Evolutionary conservation across 129 eudicot species (phyloP).

Genomic region (Flaveria robusta): DNA sequence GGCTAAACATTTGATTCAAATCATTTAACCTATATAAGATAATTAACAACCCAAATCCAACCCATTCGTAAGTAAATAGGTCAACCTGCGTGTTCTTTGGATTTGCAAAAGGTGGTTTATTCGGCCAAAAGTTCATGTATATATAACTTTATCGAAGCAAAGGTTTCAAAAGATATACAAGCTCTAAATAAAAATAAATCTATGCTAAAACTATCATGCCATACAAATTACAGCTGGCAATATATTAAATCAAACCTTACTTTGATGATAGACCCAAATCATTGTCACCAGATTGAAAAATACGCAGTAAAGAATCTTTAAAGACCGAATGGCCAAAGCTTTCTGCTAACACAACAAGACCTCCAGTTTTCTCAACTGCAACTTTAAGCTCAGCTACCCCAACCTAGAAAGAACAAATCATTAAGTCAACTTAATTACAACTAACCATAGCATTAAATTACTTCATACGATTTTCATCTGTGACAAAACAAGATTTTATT

Average conservation of each 20-base stretch:
- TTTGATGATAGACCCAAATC: conserved; percentile 89
- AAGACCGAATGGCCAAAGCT: conserved; percentile 97
- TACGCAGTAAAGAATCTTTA: conserved; percentile 79
- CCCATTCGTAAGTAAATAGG: background rate
- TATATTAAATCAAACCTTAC: conserved; percentile 57
- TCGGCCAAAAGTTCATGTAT: background rate
- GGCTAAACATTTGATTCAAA: background rate
- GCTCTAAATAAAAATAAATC: background rate
- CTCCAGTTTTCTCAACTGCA: conserved; percentile 93
- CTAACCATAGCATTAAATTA: background rate
- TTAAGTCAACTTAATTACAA: conserved; percentile 16
- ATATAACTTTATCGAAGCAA: background rate
- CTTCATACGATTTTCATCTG: background rate
- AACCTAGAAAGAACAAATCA: conserved; percentile 50
- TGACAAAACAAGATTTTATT: conserved; percentile 11
- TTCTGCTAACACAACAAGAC: conserved; percentile 92
- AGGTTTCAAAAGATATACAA: conserved; percentile 9
- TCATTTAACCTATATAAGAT: background rate
- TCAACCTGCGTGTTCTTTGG: background rate
- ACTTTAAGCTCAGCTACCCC: conserved; percentile 98
- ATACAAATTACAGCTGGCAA: conserved; percentile 6
- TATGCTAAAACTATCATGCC: conserved; percentile 10
- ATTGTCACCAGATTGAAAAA: conserved; percentile 75
- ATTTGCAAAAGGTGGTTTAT: background rate
- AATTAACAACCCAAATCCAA: background rate